phyloP scores from a whole-genome alignment of 169 alveolate genomes.

The Plasmodium coatneyi region DNA sequence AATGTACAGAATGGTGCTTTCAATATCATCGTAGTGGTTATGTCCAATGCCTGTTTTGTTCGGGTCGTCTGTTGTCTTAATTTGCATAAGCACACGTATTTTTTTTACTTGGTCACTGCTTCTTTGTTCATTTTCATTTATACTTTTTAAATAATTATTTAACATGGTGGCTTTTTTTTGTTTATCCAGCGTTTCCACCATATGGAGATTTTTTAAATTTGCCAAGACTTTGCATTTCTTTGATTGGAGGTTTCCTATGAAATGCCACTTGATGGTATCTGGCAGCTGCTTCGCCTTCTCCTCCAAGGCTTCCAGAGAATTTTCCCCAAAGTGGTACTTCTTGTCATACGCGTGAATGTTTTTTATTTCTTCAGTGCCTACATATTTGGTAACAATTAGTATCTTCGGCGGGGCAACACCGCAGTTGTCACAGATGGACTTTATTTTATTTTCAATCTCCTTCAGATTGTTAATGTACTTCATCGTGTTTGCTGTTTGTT shows the following conservation, averaged over 20 bases:
- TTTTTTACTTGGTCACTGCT: slow-evolving; percentile 34
- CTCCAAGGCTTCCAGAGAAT: slow-evolving; percentile 91
- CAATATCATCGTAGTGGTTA: slow-evolving; percentile 77
- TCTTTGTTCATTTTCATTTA: slow-evolving; percentile 16
- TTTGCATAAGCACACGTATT: slow-evolving; percentile 84
- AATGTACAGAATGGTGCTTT: slow-evolving; percentile 82
- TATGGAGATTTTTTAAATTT: slow-evolving; percentile 85
- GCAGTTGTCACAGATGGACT: slow-evolving; percentile 14
- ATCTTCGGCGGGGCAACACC: slow-evolving; percentile 29
- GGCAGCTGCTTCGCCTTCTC: slow-evolving; percentile 90
- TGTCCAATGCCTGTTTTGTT: slow-evolving; percentile 89
- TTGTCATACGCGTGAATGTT: slow-evolving; percentile 46
- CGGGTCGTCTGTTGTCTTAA: slow-evolving; percentile 90
- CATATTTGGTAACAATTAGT: slow-evolving; percentile 61
- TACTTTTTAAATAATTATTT: slow-evolving; percentile 77
- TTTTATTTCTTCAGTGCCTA: slow-evolving; percentile 56
- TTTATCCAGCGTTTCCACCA: slow-evolving; percentile 93
- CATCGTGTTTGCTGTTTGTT: background rate
- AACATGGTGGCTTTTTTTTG: slow-evolving; percentile 88
- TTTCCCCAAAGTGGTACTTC: slow-evolving; percentile 93
- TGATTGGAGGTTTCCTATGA: slow-evolving; percentile 95
- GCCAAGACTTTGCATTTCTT: slow-evolving; percentile 91
- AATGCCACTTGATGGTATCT: slow-evolving; percentile 93
- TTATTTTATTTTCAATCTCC: slow-evolving; percentile 39
- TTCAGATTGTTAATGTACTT: slow-evolving; percentile 48